Evolutionary conservation across 306 rosid species (phyloP), one percentile per base, ranked within the genome.

Genomic region (Amphicarpaea edgeworthii): DNA sequence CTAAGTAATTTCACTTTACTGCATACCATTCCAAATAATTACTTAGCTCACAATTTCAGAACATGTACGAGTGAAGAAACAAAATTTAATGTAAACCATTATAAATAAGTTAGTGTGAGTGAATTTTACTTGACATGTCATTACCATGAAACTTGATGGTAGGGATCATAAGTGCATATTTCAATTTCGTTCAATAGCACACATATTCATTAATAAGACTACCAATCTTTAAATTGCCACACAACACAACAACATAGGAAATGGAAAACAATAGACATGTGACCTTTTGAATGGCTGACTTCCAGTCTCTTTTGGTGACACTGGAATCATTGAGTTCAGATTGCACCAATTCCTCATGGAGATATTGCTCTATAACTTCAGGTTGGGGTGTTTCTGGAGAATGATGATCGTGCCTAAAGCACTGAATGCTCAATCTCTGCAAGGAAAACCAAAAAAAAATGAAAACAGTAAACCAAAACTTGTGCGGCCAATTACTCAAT

Each of bases 361-460:
- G 61, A 86, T 45, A 81, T 34, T 76, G 86, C 59, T 84, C 83
- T 57, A 79, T 61, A 65, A 74, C 58, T 45, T 89, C 93, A 45
- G 85, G 83, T 28, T 88, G 84, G 73, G 89, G 80, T 41, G 88
- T 81, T 62, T 89, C 95, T 8, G 98, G 76, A 59, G 89, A 83
- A 60, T 49, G 82, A 55, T 86, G 81, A 45, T 89, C 95, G 45
- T 85, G 85, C 84, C 96, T 87, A 86, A 93, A 93, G 87, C 96
- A 93, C 58, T 78, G 79, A 79, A 93, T 89, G 70, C 81, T 86
- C 83, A 88, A 84, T 63, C 78, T 87, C 98, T 93, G 90, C 88
- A 86, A 82, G 30, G 68, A 49, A 51, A 64, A n/a, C 45, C 37
- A 12, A 12, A 12, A 53, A 71, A 74, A 57, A 70, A 34, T 59